Evolutionary conservation across 2,329 filamentous ascomycete genomes (phyloP), one percentile per base, ranked within the genome.

Genomic region (Trichoderma sp.): DNA sequence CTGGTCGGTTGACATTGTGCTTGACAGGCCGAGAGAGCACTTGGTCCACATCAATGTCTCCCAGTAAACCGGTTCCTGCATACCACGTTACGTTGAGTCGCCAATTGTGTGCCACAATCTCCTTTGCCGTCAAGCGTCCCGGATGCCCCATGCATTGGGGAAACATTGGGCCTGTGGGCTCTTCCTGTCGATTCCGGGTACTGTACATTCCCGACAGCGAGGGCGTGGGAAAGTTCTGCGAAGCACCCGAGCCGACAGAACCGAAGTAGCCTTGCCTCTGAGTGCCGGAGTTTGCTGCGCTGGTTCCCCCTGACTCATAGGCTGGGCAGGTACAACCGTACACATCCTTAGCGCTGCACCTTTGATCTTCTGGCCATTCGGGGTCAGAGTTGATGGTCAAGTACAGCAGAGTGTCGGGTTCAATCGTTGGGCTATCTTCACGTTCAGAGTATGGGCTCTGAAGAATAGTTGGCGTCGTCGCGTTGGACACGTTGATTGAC

Each of bases 401-500:
- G 25, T 64, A 45, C 48, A 56, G 12, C n/a, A 64, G 15, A 4
- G 50, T 54, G 17, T 42, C 22, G 15, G 39, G 42, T 12, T 39
- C 13, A 50, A 61, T 50, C 10, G 35, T 10, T 42, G 29, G 19
- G 12, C 10, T 32, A 19, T 58, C 65, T 19, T 25, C 13, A 27
- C 39, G 13, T 17, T 59, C 19, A 19, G 17, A n/a, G 6, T 13
- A 1, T 32, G 5, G 4, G 12, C 19, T 45, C 15, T 19, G 52
- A 12, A 19, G 56, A 67, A 56, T n/a, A n/a, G n/a, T 2, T 2
- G 34, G 35, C 22, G 54, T 12, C 35, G 74, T 73, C 35, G 74
- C 73, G 8, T 76, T 75, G 35, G 76, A 72, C 64, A 77, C 79
- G 64, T 7, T 12, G 10, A 78, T 73, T 1, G 77, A 75, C 8